Evolutionary conservation across 805 yeast genomes (phyloP), one percentile per base, ranked within the genome.

Genomic region (Yarrowia sp.): DNA sequence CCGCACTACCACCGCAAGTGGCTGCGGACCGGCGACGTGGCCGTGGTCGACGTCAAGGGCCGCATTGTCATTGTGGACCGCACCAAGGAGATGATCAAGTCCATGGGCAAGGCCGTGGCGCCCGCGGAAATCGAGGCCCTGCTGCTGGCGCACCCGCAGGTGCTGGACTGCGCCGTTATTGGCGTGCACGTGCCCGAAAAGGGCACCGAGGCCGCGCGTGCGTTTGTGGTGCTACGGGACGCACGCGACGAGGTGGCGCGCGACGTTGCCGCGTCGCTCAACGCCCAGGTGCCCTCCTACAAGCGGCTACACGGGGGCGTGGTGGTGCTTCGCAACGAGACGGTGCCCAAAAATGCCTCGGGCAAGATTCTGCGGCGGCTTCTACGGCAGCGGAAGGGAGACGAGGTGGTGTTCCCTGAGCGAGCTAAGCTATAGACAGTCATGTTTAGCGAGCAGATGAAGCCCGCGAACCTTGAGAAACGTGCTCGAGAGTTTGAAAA

Each of bases 51-150:
- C 44, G 70, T 70, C 1, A 73, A 75, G 1, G 87, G 89, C 7
- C 78, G 83, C 66, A 74, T 86, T 40, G 78, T 75, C 69, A 85
- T 87, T 69, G 80, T 73, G 34, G 79, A 79, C 9, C 72, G 79
- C n/a, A 73, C 76, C 56, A 76, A 77, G 79, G 79, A 76, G 61
- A 76, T 76, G 55, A 77, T 76, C 70, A 76, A 76, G 68, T 74
- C 77, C 17, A 79, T 79, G 20, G 79, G 79, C 71, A 97, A 92
- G 79, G 88, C 97, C 81, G 86, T 93, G 71, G 93, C 97, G 9
- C 94, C 98, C 42, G 94, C 97, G n/a, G 98, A 93, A 81, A 90
- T 93, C 70, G 98, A 93, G 79, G 88, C 94, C 36, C 89, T 94
- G 30, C 81, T 92, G 73, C 83, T 87, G 68, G 89, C 86, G 72